Conservation (phyloP, 2,329 filamentous ascomycete genomes). For the Exophiala aquamarina region DNA sequence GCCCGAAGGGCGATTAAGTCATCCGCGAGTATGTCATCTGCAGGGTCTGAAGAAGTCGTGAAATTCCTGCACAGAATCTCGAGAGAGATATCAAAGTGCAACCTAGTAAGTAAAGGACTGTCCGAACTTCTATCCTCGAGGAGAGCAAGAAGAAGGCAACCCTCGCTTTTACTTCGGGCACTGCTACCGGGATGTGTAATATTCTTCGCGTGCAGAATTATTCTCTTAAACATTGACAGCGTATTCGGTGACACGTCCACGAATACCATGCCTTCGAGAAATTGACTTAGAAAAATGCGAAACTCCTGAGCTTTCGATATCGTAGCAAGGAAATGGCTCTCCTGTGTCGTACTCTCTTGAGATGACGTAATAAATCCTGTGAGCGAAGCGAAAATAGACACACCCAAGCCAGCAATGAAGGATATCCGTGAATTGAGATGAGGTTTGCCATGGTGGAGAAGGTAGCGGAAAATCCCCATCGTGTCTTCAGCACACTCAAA, state of each 20-base stretch:
- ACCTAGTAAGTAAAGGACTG: constrained; percentile 65
- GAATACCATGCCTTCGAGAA: constrained; percentile 64
- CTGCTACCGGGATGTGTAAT: constrained; percentile 70
- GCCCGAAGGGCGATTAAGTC: constrained; percentile 65
- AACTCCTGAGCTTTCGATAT: constrained; percentile 75
- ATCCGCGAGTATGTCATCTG: constrained; percentile 66
- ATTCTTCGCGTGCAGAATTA: constrained; percentile 67
- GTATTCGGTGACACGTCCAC: constrained; percentile 43
- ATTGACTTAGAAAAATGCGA: constrained; percentile 73
- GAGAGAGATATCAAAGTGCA: constrained; percentile 69
- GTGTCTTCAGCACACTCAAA: constrained; percentile 88
- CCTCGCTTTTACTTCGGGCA: constrained; percentile 70
- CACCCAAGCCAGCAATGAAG: constrained; percentile 76
- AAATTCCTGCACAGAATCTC: constrained; percentile 76
- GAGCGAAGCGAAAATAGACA: constrained; percentile 78
- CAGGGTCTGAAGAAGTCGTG: constrained; percentile 55
- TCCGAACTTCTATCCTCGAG: constrained; percentile 68
- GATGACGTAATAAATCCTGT: constrained; percentile 71
- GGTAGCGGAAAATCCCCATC: constrained; percentile 80
- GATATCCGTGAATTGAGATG: constrained; percentile 67
- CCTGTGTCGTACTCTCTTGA: constrained; percentile 78
- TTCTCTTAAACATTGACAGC: constrained; percentile 33
- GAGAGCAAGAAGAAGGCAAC: constrained; percentile 74
- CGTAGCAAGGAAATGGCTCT: constrained; percentile 76
- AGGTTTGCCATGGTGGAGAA: constrained; percentile 66